Evolutionary conservation across 192 early-diverging fungal genomes (phyloP), one percentile per base, ranked within the genome.

Genomic region (Dissophora globulifera): DNA sequence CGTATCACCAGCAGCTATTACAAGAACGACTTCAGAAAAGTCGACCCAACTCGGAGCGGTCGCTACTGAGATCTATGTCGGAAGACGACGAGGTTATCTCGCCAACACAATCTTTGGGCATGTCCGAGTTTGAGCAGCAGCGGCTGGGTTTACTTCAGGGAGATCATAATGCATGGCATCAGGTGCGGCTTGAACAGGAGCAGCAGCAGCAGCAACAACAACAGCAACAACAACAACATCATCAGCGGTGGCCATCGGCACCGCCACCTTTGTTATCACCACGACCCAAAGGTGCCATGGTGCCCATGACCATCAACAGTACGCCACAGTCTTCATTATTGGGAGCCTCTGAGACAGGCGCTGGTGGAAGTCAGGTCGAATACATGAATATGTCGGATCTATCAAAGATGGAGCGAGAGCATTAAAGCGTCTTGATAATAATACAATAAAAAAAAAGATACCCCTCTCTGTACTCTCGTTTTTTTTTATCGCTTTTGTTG

Each of bases 1-100:
- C 26, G 5, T 69, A 69, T 33, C 58, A 69, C 30, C 67, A 61
- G 16, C 67, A 69, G 25, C 49, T 47, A 26, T 13, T 47, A 17
- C 42, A 59, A 41, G 26, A 52, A 20, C 43, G 61, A n/a, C 55
- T 54, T 42, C 46, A 56, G 17, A 22, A n/a, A 41, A 41, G 46
- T 4, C 42, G 42, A 3, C 57, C 16, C 1, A 17, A 50, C 3
- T 50, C 46, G 1, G 22, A 62, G 35, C 59, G 40, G 35, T 50
- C 46, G 16, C n/a, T 50, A 27, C 20, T 50, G 5, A 27, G 32
- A 13, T n/a, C 16, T 12, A 16, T 31, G 12, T 3, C 7, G 0
- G 59, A 50, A n/a, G 46, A 48, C 0, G 48, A 62, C 29, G 22
- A 60, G 12, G 45, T 15, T 33, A 26, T 5, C 32, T 50, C 59